Evolutionary conservation across 148 eudicot species (phyloP).

Genomic region (Selenicereus undatus): DNA sequence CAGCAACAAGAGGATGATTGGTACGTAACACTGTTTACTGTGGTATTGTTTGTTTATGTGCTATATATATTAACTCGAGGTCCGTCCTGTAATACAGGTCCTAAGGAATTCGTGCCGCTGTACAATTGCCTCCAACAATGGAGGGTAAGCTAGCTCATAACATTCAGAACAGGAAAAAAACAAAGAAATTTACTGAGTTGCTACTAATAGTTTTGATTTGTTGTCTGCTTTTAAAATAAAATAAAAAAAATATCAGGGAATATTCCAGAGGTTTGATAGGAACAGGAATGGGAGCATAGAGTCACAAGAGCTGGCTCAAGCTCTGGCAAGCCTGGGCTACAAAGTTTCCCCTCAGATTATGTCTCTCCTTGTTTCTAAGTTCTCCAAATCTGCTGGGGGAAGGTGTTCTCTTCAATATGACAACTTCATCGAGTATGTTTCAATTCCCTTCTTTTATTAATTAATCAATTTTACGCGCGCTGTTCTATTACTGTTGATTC

Average conservation of each 20-base stretch:
- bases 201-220: too few relatives aligned
- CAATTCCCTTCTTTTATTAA: background rate
- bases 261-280: conserved; percentile 73
- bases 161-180: too few relatives aligned
- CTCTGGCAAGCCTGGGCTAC: conserved; percentile 56
- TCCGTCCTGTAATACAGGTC: background rate
- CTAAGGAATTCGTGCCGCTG: background rate
- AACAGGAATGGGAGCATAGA: conserved; percentile 78
- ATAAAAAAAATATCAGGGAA: conserved; percentile 17
- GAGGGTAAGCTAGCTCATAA: background rate
- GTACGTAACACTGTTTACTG: too few relatives aligned
- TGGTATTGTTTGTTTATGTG: background rate
- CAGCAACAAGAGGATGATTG: background rate
- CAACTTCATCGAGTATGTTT: conserved; percentile 73
- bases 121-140: background rate
- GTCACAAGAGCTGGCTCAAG: conserved; percentile 51
- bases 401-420: conserved; percentile 65
- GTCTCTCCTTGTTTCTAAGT: conserved; percentile 64
- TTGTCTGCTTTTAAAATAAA: too few relatives aligned
- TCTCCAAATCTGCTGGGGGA: conserved; percentile 43
- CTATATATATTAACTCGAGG: background rate
- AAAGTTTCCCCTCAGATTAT: conserved; percentile 50
- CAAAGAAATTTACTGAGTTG: too few relatives aligned
- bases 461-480: too few relatives aligned
- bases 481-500: too few relatives aligned